Conservation (phyloP, 352 stramenopile species). For the Chloridella minuta region DNA sequence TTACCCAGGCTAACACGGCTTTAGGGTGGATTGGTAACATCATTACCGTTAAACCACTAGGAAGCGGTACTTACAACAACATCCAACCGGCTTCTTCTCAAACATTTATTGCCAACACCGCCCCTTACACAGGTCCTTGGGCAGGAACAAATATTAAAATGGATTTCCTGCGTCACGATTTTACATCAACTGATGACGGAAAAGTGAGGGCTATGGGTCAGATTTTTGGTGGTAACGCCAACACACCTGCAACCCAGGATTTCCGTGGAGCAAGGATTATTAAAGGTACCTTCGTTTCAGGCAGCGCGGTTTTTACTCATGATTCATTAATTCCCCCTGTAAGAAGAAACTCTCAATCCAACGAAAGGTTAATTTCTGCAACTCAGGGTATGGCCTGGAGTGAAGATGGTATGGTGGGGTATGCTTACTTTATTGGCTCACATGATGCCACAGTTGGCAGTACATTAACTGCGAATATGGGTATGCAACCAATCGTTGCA, state of each 20-base stretch:
- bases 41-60: not conserved
- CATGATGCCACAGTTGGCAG: not conserved
- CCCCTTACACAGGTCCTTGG: not conserved
- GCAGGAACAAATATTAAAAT: too few relatives aligned
- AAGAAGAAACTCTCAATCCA: too few relatives aligned
- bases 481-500: not conserved
- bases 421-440: not conserved
- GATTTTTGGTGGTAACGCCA: too few relatives aligned
- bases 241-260: too few relatives aligned
- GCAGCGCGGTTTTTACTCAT: too few relatives aligned
- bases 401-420: not conserved
- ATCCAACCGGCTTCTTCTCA: not conserved
- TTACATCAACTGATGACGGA: not conserved
- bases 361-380: too few relatives aligned
- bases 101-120: too few relatives aligned
- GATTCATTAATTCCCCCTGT: too few relatives aligned
- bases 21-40: not conserved
- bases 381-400: not conserved
- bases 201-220: not conserved
- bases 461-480: too few relatives aligned
- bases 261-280: too few relatives aligned
- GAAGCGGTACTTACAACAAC: not conserved
- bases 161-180: not conserved
- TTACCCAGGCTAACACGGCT: not conserved
- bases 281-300: too few relatives aligned